Conservation (phyloP, 2,329 filamentous ascomycete species). For the Coniochaeta ligniaria region DNA sequence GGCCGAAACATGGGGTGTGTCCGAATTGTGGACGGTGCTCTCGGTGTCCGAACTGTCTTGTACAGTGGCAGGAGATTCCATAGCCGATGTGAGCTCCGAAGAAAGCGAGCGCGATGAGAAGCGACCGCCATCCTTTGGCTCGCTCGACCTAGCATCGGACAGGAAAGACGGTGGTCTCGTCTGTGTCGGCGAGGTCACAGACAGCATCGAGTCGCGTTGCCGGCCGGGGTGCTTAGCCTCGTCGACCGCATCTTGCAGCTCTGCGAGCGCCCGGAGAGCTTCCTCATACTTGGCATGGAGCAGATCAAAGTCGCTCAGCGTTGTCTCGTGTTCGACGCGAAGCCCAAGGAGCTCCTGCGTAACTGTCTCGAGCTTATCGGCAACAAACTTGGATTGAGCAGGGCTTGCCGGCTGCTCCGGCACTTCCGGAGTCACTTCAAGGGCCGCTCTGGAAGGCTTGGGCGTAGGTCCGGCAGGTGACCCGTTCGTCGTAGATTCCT, state of each 20-base stretch:
- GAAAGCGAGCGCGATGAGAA: constrained; percentile 82
- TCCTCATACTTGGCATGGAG: constrained; percentile 89
- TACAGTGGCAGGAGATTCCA: constrained; percentile 63
- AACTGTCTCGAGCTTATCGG: constrained; percentile 86
- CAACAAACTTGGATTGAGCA: constrained; percentile 77
- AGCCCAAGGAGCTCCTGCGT: constrained; percentile 89
- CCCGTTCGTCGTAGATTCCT: constrained; percentile 21
- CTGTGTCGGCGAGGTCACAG: constrained; percentile 38
- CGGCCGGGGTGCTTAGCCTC: constrained; percentile 61
- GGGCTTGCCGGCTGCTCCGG: constrained; percentile 50
- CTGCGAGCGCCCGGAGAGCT: constrained; percentile 71
- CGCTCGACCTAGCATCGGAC: constrained; percentile 66
- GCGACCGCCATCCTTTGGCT: constrained; percentile 58
- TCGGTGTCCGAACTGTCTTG: constrained; percentile 54
- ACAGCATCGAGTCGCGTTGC: constrained; percentile 49
- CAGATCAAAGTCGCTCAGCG: constrained; percentile 70
- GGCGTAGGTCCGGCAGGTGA: constrained; percentile 16
- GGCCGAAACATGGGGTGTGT: constrained; percentile 4
- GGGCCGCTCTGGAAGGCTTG: constrained; percentile 10
- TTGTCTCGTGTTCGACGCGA: constrained; percentile 81
- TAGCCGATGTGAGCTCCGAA: constrained; percentile 84
- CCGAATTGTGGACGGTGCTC: constrained; percentile 38
- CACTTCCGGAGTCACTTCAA: constrained; percentile 13
- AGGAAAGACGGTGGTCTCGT: constrained; percentile 75
- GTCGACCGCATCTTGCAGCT: constrained; percentile 79